These are phyloP conservation scores for Puccinellia tenuiflora DNA, from an alignment of 176 grass and related monocot species.

Conservation along the genomic window DNA sequence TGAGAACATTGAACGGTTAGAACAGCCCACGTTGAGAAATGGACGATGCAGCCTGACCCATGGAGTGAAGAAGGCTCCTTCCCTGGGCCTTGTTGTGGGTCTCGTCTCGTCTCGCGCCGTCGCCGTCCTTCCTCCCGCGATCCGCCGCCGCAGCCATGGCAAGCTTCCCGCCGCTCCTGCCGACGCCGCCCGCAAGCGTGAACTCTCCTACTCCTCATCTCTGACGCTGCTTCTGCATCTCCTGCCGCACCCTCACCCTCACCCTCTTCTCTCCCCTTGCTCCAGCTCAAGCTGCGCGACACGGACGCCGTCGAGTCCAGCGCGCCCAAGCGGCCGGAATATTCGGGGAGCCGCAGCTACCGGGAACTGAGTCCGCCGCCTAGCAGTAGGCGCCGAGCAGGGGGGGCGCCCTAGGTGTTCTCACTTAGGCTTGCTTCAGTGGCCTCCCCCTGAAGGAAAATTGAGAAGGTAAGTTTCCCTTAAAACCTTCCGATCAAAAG, in stretches of 20 bases:
- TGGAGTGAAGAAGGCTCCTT: background rate
- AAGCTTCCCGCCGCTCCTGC: background rate
- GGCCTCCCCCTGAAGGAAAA: too few species aligned
- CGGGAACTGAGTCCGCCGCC: background rate
- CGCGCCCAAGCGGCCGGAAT: background rate
- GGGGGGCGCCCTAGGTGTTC: too few species aligned
- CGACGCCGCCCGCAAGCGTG: background rate
- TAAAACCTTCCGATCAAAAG: too few species aligned
- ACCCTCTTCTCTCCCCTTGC: background rate
- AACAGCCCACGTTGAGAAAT: too few species aligned
- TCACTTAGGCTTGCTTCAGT: too few species aligned
- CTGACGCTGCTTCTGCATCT: background rate
- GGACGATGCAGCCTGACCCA: background rate
- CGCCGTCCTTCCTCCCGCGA: background rate
- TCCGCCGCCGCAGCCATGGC: background rate
- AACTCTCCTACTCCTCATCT: background rate
- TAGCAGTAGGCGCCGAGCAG: background rate
- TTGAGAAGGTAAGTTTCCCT: too few species aligned
- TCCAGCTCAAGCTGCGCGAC: background rate
- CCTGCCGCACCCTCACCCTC: background rate
- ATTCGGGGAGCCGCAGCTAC: background rate
- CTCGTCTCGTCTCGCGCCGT: background rate
- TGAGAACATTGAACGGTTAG: too few species aligned
- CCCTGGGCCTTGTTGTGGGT: background rate
- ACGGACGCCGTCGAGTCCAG: background rate